A percentile compares a stretch with the other conserved stretches of the same genome.
Conservation (phyloP, 495 filamentous ascomycete genomes). For the Staphylotrichum tortipilum region DNA sequence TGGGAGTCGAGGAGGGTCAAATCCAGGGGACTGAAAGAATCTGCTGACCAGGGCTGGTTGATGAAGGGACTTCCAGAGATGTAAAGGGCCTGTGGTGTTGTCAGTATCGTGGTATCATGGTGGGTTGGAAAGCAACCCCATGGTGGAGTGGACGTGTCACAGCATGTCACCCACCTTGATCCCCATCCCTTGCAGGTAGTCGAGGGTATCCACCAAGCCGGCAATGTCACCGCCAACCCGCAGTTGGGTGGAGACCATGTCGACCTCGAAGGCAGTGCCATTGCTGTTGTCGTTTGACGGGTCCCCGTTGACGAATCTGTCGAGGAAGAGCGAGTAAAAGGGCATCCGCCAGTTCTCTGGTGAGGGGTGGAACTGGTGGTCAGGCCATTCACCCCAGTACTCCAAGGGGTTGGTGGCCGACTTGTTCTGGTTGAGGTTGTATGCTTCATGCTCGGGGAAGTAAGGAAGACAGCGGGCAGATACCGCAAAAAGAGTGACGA, state of each 20-base stretch:
- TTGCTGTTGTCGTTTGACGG: conserved; percentile 65
- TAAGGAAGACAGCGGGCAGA: conserved; percentile 37
- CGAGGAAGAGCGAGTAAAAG: conserved; percentile 59
- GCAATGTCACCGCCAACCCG: conserved; percentile 62
- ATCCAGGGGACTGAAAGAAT: conserved; percentile 43
- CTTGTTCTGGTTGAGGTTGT: conserved; percentile 58
- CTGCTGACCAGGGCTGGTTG: conserved; percentile 36
- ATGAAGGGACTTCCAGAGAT: conserved; percentile 50
- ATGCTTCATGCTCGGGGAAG: conserved; percentile 42
- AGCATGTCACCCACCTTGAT: too few relatives aligned
- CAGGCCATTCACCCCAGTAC: conserved; percentile 53
- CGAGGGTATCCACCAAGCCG: conserved; percentile 56
- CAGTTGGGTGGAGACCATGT: conserved; percentile 56
- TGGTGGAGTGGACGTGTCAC: too few relatives aligned
- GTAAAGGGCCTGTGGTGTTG: conserved; percentile 49
- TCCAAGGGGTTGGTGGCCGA: conserved; percentile 48
- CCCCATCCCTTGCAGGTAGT: conserved; percentile 68
- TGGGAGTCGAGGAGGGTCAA: conserved; percentile 18
- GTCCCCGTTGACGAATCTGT: conserved; percentile 63
- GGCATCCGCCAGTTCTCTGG: conserved; percentile 62
- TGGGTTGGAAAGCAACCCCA: too few relatives aligned
- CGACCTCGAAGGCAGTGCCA: conserved; percentile 61
- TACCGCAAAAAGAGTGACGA: conserved; percentile 5
- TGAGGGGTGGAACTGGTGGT: conserved; percentile 47
- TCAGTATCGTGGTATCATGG: background rate